Base-by-base conservation (phyloP, 2,329 filamentous ascomycete genomes). In the Kalaharituber pfeilii region DNA sequence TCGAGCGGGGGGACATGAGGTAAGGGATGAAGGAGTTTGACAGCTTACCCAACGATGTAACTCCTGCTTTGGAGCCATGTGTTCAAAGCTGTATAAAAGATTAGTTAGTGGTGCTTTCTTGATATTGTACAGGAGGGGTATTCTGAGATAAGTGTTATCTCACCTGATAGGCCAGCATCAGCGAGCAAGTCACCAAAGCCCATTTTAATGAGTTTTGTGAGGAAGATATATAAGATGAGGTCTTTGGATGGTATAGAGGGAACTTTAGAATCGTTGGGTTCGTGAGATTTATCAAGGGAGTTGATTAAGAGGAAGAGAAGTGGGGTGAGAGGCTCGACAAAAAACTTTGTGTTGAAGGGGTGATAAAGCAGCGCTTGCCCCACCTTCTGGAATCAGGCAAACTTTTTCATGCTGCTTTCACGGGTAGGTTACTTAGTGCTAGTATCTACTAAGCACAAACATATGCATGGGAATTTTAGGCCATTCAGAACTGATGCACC, bases 31-130 rank as follows among this genome's bases (percentile, higher is more conserved):
- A 55, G 3, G n/a, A 24, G 62, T 51, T 59, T 58, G 11, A 22
- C 54, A 54, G 79, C 84, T 69, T 82, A 88, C 84, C 84, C 84
- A 72, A 81, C 73, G 67, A 89, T 81, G 75, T 89, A 89, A 72
- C 80, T 84, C 68, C 82, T 79, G 67, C 81, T 84, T 69, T 74
- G 75, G 68, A 83, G 73, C 79, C 79, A 85, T 73, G 71, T 77
- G 75, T 86, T 81, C 65, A 85, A 78, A 66, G 65, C 65, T 61
- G 60, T 68, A 62, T 29, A 49, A 28, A 45, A 54, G 56, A 54
- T 49, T 60, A 57, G 25, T 20, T 18, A 50, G 47, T 27, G 4
- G 22, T 56, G 26, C 50, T 51, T 28, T 15, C 9, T 28, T 27
- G 30, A 9, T 28, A 13, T n/a, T 30, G 4, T 26, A 50, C 2